Base-by-base conservation (phyloP, 768 basidiomycete genomes). In the Ramaria rubella region DNA sequence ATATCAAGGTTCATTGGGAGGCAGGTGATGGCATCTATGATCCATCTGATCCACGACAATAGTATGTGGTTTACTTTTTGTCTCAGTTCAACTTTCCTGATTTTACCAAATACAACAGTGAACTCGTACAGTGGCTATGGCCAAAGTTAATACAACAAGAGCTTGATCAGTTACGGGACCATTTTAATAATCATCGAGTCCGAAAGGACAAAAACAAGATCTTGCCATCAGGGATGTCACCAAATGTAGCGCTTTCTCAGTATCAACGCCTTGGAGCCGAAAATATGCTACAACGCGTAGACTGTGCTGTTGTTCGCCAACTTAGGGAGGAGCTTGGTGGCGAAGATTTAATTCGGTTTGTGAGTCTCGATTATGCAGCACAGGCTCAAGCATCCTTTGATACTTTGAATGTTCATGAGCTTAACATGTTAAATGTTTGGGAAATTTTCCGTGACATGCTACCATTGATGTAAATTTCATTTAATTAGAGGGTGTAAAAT, bases 191-290 rank as follows among this genome's bases (percentile, higher is more conserved):
- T 2, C 55, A 59, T 2, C 58, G 48, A 14, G 67, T 70, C 49
- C 62, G 68, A 1, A 70, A 68, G 31, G 63, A 72, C 51, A 66
- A 64, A 0, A 52, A 62, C 0, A 75, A 76, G 58, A 38, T 63
- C 0, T 67, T 69, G 1, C 73, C 73, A 1, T 75, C 70, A 0
- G 72, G 69, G 0, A 65, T 65, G 58, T 72, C 72, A 17, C 67
- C 66, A 4, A 70, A 76, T 60, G 62, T 64, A 2, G 69, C 68
- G 0, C 72, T 69, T 54, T 38, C 21, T 4, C 27, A 70, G 11
- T 62, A 30, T 12, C 40, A 65, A 2, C 46, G 45, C 0, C 73
- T 64, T 65, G 69, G 69, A 2, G 67, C 67, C 0, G 23, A 50
- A 4, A 65, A 73, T 54, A 69, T 62, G 36, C 62, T 76, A 1